Evolutionary conservation across 345 rosid species (phyloP), one percentile per base, ranked within the genome.

Genomic region (Turnera subulata): DNA sequence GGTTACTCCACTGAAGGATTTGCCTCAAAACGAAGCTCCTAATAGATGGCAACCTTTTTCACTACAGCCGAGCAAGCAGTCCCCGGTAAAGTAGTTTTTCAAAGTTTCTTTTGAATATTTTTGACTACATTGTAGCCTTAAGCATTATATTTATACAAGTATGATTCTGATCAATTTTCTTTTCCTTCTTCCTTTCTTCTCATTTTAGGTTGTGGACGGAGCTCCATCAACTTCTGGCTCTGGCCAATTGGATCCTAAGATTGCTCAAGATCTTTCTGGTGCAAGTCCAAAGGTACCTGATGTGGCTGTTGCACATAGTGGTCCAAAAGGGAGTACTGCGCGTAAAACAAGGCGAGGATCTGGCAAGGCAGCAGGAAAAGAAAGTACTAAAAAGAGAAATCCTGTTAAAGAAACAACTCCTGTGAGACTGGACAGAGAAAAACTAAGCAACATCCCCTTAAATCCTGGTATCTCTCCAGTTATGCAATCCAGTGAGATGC

Each of bases 321-420:
- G 71, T 44, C 53, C 65, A 33, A 90, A 80, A 84, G 72, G 73
- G 66, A 66, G 78, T 68, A 39, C 90, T 55, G 97, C 80, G 66
- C 88, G 84, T 58, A 88, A 88, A 75, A 46, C 84, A 62, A 83
- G 91, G 61, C 83, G 91, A 70, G 32, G 85, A 70, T 69, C 85
- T 54, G 53, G 63, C 70, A 90, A 82, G 71, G 73, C 78, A 29
- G 38, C 76, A n/a, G 79, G 70, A 70, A 90, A 79, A 45, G 97
- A 77, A 64, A 46, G 80, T 64, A 65, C 84, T 56, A 82, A 73
- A 61, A 88, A 76, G 73, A 78, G 85, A 71, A 79, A 37, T 53
- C 52, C 69, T 49, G 66, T 40, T 11, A 85, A 80, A 68, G 87
- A 67, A 45, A 53, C 65, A 29, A 44, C 79, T 55, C 70, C 80